Base-by-base conservation (phyloP, 1,284 basidiomycete genomes). In the Microbotryomycetes sp. region DNA sequence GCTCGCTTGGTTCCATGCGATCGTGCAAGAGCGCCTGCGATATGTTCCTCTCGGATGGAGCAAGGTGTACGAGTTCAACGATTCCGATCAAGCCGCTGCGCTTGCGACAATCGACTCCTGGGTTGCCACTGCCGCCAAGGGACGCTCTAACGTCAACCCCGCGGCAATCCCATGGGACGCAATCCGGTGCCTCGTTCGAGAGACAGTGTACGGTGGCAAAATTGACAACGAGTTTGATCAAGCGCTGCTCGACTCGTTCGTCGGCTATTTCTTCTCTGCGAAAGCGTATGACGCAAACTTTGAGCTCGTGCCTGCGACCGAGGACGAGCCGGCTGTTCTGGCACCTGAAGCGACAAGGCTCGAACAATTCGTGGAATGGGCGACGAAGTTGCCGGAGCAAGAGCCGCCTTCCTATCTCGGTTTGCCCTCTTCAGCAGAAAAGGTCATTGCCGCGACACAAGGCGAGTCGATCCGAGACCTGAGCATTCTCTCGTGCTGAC, bases 1-100 rank as follows among this genome's bases (percentile, higher is more conserved):
- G 45, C 82, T 97, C n/a, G 89, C 92, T 3, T 97, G 92, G 92
- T 93, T 97, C 84, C 93, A 97, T 73, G 91, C 93, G 18, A 83
- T 97, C 26, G 86, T 97, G 0, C 92, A 96, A 77, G 93, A 97
- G 76, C 89, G 93, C 67, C 80, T 97, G 26, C 88, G 93, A 47
- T 97, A 96, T 74, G 88, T 87, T 9, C 93, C 93, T 5, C 80
- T 97, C 26, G 92, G 93, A 0, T 97, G 92, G 91, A 91, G 87
- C 73, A 91, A 96, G 78, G 81, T 82, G 0, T 97, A 97, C 76
- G 93, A 97, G 75, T 97, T 97, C 82, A 97, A 97, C 76, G 91
- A 97, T 74, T 94, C 93, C 4, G 93, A 97, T 73, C 88, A 94
- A 82, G 83, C 86, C n/a, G 88, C 92, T 13, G 91, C 92, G 0